A percentile compares a stretch with the other conserved stretches of the same genome.
Evolutionary conservation across 805 yeast species (phyloP).

Genomic region (Scheffersomyces lignosus): DNA sequence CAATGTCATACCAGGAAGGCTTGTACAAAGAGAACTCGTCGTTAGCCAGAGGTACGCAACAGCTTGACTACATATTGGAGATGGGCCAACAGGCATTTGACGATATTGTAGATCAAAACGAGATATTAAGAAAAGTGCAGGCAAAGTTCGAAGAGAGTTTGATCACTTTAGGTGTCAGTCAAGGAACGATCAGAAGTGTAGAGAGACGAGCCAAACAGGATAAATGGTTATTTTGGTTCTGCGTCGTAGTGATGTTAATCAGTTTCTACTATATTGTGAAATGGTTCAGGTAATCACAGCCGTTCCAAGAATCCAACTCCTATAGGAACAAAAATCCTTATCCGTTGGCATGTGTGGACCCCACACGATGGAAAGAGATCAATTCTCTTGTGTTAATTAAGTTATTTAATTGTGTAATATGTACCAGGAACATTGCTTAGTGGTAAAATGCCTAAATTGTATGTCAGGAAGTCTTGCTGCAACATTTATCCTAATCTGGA

Average conservation of each 20-base stretch:
- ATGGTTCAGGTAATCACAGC: constrained; percentile 56
- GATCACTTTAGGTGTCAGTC: constrained; percentile 82
- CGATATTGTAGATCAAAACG: constrained; percentile 83
- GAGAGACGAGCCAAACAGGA: constrained; percentile 84
- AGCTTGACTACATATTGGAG: constrained; percentile 85
- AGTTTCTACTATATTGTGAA: constrained; percentile 66
- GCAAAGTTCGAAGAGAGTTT: constrained; percentile 65
- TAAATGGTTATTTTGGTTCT: constrained; percentile 81
- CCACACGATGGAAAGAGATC: too few species aligned
- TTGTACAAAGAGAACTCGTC: constrained; percentile 65
- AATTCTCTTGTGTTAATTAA: too few species aligned
- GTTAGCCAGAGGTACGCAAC: constrained; percentile 69
- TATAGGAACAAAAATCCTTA: neutral
- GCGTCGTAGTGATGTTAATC: constrained; percentile 60
- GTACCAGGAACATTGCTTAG: too few species aligned
- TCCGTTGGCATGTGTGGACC: neutral
- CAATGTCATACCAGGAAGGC: constrained; percentile 55
- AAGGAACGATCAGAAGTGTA: constrained; percentile 75
- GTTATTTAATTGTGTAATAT: too few species aligned
- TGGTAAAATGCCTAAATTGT: too few species aligned
- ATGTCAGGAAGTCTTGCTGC: too few species aligned
- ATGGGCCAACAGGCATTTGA: constrained; percentile 86
- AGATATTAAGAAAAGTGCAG: constrained; percentile 62
- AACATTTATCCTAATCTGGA: too few species aligned
- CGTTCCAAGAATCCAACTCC: neutral